Conservation (phyloP, 2,329 filamentous ascomycete genomes). For the Colletotrichum theobromicola region DNA sequence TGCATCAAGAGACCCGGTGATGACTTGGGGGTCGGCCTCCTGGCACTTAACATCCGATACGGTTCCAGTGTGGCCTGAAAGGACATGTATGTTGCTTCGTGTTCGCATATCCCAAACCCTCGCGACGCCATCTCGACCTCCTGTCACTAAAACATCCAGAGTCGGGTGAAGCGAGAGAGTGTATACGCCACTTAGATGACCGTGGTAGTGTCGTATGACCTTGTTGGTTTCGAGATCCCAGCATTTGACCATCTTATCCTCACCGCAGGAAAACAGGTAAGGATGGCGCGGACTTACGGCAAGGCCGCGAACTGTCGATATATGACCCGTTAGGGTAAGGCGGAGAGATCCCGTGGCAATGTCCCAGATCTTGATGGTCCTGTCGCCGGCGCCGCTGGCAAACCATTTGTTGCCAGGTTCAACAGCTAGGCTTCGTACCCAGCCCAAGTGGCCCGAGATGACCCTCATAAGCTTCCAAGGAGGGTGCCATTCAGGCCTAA, state of each 20-base stretch:
- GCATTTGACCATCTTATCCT: constrained; percentile 99
- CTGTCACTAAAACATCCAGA: constrained; percentile 92
- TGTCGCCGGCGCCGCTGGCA: constrained; percentile 90
- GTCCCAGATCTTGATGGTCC: constrained; percentile 99
- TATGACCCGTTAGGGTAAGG: constrained; percentile 91
- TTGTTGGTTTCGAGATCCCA: constrained; percentile 99
- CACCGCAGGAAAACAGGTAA: constrained; percentile 96
- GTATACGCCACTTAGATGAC: constrained; percentile 95
- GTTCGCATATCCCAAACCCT: constrained; percentile 99
- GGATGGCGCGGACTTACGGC: constrained; percentile 93
- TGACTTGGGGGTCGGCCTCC: constrained; percentile 95
- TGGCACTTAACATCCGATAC: constrained; percentile 91
- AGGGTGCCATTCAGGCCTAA: constrained; percentile 92
- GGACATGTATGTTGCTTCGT: constrained; percentile 91
- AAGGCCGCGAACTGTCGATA: constrained; percentile 89
- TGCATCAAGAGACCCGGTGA: constrained; percentile 89
- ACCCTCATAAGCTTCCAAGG: constrained; percentile 99
- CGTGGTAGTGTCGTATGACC: constrained; percentile 97
- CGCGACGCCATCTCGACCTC: constrained; percentile 91
- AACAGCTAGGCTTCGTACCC: constrained; percentile 88
- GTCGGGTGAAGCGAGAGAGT: constrained; percentile 92
- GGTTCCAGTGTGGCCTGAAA: constrained; percentile 89
- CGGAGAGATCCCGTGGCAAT: constrained; percentile 84
- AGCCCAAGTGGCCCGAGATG: constrained; percentile 94
- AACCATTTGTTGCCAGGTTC: constrained; percentile 99